A percentile compares a stretch with the other conserved stretches of the same genome.
phyloP scores from a whole-genome alignment of 768 basidiomycete species.

The Tulasnella sp. region DNA sequence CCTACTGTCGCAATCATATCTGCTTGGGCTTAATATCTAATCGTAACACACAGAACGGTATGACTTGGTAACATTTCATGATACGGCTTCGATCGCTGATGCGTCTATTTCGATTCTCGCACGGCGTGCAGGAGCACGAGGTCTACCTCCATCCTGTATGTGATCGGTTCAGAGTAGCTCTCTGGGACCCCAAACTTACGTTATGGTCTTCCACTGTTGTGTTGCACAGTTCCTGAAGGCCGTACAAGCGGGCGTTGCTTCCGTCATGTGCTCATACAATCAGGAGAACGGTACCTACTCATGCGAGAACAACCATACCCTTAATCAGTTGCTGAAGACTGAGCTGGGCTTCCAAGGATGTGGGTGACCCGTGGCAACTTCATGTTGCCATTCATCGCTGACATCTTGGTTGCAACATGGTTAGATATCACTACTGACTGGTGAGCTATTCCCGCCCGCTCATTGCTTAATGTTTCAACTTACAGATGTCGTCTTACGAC shows the following conservation, averaged over 20 bases:
- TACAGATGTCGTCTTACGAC: too few species aligned
- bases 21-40: too few species aligned
- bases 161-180: neutral
- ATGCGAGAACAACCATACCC: slow-evolving; percentile 18
- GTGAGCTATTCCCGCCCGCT: slow-evolving; percentile 22
- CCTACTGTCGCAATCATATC: too few species aligned
- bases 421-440: slow-evolving; percentile 35
- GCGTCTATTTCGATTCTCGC: too few species aligned
- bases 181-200: too few species aligned
- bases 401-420: neutral
- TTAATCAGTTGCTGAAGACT: slow-evolving; percentile 24
- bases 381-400: neutral
- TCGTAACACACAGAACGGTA: too few species aligned
- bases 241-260: slow-evolving; percentile 32
- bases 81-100: neutral
- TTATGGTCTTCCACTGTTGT: neutral
- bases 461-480: too few species aligned
- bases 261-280: slow-evolving; percentile 36
- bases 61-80: neutral
- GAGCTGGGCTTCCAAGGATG: slow-evolving; percentile 25
- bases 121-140: slow-evolving; percentile 8
- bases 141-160: slow-evolving; percentile 14
- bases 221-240: slow-evolving; percentile 13
- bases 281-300: slow-evolving; percentile 20
- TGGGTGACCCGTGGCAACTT: neutral